Base-by-base conservation (phyloP, 306 rosid species). In the Castanea sativa region DNA sequence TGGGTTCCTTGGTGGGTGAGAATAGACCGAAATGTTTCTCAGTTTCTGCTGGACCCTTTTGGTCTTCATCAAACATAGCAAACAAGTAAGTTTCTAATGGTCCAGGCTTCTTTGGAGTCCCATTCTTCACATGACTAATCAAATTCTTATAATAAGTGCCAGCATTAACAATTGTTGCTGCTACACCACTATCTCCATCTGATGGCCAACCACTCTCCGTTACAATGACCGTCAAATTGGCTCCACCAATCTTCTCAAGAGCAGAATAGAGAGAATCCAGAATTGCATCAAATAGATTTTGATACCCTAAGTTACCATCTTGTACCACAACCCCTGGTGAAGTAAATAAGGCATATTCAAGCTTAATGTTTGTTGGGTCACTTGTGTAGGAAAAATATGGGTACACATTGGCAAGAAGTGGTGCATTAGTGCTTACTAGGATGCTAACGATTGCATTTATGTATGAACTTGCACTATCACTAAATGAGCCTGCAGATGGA, bases 181-280 rank as follows among this genome's bases (percentile, higher is more conserved):
- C 90, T 1, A 38, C 43, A 1, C 73, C 84, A 15, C 2, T 7
- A 51, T 87, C 79, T 25, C 91, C 92, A 5, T 11, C 56, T 0
- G 92, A 89, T 12, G 94, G 97, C 97, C 97, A 93, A 5, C 98
- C 93, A 12, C 85, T 93, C 82, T 93, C 94, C 0, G 92, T 82
- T 25, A 89, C 90, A 21, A 93, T 89, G 1, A 89, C 65, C 18
- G 64, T 19, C 83, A 89, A 5, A 16, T 67, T 30, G 5, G 82
- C 23, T 4, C 76, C 92, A 0, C 87, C 88, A 0, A 64, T 30
- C 33, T 86, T 90, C 84, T 87, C 93, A 33, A 91, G 84, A 20
- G 98, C 91, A 10, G 80, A 78, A 10, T 91, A 88, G 0, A 81
- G 45, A 23, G 90, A 18, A 72, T 89, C 98, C 75, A 89, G 0